Conservation (phyloP, 306 rosid species). For the Vigna unguiculata region DNA sequence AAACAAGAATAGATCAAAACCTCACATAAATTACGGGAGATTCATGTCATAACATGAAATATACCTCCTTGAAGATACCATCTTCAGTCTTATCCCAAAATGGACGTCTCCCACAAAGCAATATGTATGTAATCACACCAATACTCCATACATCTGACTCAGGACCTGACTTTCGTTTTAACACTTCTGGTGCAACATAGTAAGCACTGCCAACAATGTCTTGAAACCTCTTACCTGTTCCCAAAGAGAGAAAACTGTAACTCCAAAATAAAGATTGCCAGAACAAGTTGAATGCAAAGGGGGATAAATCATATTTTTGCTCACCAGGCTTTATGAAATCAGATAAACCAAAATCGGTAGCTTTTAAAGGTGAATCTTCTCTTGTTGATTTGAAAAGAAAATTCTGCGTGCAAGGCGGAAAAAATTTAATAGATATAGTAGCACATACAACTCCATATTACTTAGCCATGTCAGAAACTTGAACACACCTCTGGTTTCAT, state of each 20-base stretch:
- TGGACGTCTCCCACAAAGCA: slow-evolving; percentile 99
- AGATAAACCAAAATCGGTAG: slow-evolving; percentile 98
- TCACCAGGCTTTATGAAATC: slow-evolving; percentile 97
- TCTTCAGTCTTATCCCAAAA: slow-evolving; percentile 99
- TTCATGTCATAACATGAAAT: slow-evolving; percentile 41
- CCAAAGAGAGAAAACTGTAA: slow-evolving; percentile 35
- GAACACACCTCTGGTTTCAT: slow-evolving; percentile 94
- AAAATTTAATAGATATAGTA: slow-evolving; percentile 41
- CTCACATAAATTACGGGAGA: slow-evolving; percentile 32
- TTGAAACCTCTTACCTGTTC: slow-evolving; percentile 80
- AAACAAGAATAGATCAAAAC: slow-evolving; percentile 12
- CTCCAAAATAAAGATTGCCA: slow-evolving; percentile 40
- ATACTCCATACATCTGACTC: slow-evolving; percentile 99
- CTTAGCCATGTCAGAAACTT: slow-evolving; percentile 33
- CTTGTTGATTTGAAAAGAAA: slow-evolving; percentile 86
- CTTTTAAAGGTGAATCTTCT: slow-evolving; percentile 83
- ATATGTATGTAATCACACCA: slow-evolving; percentile 96
- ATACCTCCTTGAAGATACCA: slow-evolving; percentile 99
- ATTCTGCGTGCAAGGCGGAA: slow-evolving; percentile 63
- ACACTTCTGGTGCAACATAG: slow-evolving; percentile 98
- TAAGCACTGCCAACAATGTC: slow-evolving; percentile 99
- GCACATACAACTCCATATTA: slow-evolving; percentile 18
- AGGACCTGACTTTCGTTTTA: slow-evolving; percentile 96
- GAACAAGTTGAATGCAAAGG: slow-evolving; percentile 30
- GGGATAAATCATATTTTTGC: slow-evolving; percentile 30